These are phyloP conservation scores for Tolypocladium cylindrosporum DNA, from an alignment of 2,329 filamentous ascomycete species.

Conservation along the genomic window DNA sequence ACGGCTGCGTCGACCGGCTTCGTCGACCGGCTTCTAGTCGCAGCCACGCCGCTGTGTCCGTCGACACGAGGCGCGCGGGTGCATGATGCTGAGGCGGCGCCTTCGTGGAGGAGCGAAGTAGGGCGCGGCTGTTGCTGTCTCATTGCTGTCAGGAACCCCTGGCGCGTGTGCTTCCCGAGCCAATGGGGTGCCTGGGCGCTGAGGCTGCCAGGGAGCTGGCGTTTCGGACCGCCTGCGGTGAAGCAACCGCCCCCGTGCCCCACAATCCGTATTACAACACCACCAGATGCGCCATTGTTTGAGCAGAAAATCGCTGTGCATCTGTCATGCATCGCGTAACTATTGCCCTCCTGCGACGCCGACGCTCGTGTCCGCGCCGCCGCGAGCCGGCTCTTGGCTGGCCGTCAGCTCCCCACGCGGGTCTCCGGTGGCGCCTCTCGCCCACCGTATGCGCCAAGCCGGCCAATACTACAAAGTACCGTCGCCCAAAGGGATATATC, in stretches of 20 bases:
- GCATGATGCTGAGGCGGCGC: neutral
- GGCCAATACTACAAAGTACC: neutral
- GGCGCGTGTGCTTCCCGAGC: neutral
- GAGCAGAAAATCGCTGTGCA: neutral
- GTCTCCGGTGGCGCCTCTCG: neutral
- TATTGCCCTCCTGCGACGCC: neutral
- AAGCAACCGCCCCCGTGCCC: neutral
- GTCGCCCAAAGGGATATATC: neutral
- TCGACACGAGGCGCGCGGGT: neutral
- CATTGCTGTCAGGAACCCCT: conserved; percentile 1
- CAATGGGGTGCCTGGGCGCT: neutral
- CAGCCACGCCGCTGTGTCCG: neutral
- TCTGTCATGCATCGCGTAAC: neutral
- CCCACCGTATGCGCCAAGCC: neutral
- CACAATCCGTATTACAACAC: neutral
- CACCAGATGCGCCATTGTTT: neutral
- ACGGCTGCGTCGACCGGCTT: neutral
- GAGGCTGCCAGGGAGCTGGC: conserved; percentile 1
- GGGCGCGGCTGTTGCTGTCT: conserved; percentile 2
- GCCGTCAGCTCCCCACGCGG: neutral
- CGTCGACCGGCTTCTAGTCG: too few relatives aligned
- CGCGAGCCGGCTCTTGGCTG: neutral
- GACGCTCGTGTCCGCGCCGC: neutral
- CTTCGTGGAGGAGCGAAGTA: neutral
- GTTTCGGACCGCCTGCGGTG: conserved; percentile 4